Evolutionary conservation across 2,329 filamentous ascomycete species (phyloP).

Genomic region (Stylonectria norvegica): DNA sequence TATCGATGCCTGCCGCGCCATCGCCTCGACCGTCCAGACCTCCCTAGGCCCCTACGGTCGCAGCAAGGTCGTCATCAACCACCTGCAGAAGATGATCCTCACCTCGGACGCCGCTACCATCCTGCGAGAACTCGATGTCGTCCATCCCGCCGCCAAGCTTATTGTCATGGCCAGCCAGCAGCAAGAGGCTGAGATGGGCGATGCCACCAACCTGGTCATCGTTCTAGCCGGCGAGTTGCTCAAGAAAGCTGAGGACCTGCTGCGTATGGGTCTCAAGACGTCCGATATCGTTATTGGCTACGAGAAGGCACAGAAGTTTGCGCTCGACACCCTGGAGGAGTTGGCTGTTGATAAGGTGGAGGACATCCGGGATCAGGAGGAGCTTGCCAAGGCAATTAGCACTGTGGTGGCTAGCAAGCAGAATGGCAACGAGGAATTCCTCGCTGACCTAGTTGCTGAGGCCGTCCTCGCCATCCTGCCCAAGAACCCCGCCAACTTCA

Average conservation of each 20-base stretch:
- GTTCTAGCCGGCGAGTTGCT: conserved; percentile 91
- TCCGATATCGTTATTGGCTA: conserved; percentile 95
- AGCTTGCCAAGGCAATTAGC: conserved; percentile 91
- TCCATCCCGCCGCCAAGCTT: conserved; percentile 95
- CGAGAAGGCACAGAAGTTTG: conserved; percentile 88
- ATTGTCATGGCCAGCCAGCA: conserved; percentile 98
- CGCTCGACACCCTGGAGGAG: conserved; percentile 80
- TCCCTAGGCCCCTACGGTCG: conserved; percentile 95
- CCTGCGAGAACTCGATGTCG: conserved; percentile 93
- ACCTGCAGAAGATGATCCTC: conserved; percentile 98
- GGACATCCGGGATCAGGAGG: conserved; percentile 73
- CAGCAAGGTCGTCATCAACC: conserved; percentile 99
- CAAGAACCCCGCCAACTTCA: conserved; percentile 94
- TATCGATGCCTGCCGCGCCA: conserved; percentile 96
- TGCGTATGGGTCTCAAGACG: conserved; percentile 97
- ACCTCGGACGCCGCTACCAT: conserved; percentile 98
- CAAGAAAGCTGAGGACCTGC: conserved; percentile 93
- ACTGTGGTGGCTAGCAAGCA: conserved; percentile 98
- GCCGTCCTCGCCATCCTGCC: conserved; percentile 82
- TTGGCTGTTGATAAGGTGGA: conserved; percentile 87
- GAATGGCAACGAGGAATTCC: conserved; percentile 84
- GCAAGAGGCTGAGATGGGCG: conserved; percentile 98
- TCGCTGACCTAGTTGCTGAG: conserved; percentile 84
- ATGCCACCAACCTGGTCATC: conserved; percentile 97
- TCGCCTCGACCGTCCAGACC: conserved; percentile 93